Evolutionary conservation across 805 yeast genomes (phyloP).

Genomic region (Zygosaccharomyces bisporus): DNA sequence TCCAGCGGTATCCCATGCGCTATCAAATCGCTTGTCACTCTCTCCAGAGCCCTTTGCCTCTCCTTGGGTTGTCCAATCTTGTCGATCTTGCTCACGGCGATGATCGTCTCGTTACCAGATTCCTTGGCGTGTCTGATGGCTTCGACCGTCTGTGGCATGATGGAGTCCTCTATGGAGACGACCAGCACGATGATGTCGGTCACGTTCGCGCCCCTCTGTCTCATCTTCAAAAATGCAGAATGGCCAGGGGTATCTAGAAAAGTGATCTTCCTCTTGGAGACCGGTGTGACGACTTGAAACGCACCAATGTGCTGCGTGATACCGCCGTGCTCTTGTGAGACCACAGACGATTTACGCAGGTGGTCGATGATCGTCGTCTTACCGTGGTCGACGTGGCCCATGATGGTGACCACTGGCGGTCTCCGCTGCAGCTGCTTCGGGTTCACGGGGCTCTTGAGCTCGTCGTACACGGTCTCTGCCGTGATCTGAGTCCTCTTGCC

Average conservation of each 20-base stretch:
- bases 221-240: constrained; percentile 93
- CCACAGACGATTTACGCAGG: constrained; percentile 80
- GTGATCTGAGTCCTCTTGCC: constrained; percentile 37
- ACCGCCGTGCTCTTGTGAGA: constrained; percentile 85
- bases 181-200: constrained; percentile 91
- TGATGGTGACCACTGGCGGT: constrained; percentile 93
- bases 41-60: constrained; percentile 62
- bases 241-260: constrained; percentile 98
- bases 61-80: constrained; percentile 42
- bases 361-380: constrained; percentile 91
- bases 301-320: constrained; percentile 99
- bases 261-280: constrained; percentile 71
- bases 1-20: constrained; percentile 78
- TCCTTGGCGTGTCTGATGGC: constrained; percentile 89
- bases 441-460: constrained; percentile 51
- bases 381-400: constrained; percentile 99
- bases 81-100: constrained; percentile 92
- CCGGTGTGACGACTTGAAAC: constrained; percentile 77
- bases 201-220: constrained; percentile 92
- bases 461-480: constrained; percentile 55
- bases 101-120: constrained; percentile 51
- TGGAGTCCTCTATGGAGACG: constrained; percentile 96
- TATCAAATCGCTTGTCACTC: constrained; percentile 73
- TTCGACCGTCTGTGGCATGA: constrained; percentile 95
- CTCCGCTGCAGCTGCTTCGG: constrained; percentile 56